Evolutionary conservation across 2,329 filamentous ascomycete species (phyloP), one percentile per base, ranked within the genome.

Genomic region (Mycosphaerella sp.): DNA sequence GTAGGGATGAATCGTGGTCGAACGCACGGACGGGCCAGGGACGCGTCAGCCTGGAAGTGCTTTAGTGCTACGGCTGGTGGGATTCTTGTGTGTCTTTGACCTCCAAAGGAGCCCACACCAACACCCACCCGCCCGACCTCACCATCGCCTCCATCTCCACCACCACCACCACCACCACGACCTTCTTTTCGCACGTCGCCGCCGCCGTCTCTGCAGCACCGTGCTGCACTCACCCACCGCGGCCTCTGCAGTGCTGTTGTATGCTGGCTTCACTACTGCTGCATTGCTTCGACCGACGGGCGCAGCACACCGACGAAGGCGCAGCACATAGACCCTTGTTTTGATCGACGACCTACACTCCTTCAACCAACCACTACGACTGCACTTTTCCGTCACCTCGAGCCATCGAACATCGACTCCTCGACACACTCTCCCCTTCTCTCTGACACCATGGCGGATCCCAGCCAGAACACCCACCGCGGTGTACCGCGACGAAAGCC

Each of bases 401-500:
- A 38, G 34, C 34, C 6, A 29, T 29, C 26, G 6, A 4, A 3
- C 8, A 10, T 38, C 10, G 10, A 38, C 34, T 38, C 34, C 34
- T 29, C 26, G 34, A 38, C 12, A 38, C 4, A 38, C 6, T 38
- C 34, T 4, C 6, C 4, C 26, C 26, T 29, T 29, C 4, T 29
- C 12, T 38, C 34, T 2, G 4, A 3, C 10, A 38, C 34, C 8
- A 38, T 38, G 34, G 34, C 34, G 34, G 34, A 38, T n/a, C 34
- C 62, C 52, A 64, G 64, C 56, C 56, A 58, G 48, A 59, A 55
- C 52, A 53, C 34, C 36, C 53, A 58, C 49, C 64, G 60, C 56
- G 62, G 62, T 45, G 58, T 67, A n/a, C 64, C 64, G 36, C 58
- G 63, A 43, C 64, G 65, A 40, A 67, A 65, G 62, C 65, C 65